Percentiles rank a stretch among this genome's conserved stretches.
Conservation (phyloP, 1,284 basidiomycete species). For the Trichosporon sp. region DNA sequence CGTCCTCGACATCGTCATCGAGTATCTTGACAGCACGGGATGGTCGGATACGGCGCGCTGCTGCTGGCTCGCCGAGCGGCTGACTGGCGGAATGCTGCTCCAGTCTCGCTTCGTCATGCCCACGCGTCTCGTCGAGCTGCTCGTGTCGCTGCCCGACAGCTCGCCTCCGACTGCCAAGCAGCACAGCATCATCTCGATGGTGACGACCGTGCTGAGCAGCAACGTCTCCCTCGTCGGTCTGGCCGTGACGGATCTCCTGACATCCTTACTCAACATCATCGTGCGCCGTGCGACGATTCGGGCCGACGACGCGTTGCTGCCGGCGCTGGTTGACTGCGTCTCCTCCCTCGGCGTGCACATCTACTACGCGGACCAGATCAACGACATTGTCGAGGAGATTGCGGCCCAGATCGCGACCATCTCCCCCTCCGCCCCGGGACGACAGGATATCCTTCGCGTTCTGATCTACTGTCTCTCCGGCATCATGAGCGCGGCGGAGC, state of each 20-base stretch:
- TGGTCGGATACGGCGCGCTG: constrained; percentile 78
- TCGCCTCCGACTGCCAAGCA: constrained; percentile 64
- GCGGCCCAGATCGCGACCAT: constrained; percentile 67
- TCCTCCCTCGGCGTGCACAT: constrained; percentile 78
- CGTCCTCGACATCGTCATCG: constrained; percentile 71
- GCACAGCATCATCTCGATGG: constrained; percentile 74
- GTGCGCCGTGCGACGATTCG: constrained; percentile 70
- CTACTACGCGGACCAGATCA: constrained; percentile 95
- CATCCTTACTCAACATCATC: constrained; percentile 72
- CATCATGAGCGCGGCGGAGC: constrained; percentile 45
- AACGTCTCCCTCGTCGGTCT: constrained; percentile 82
- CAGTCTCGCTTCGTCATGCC: constrained; percentile 91
- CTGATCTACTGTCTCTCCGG: constrained; percentile 49
- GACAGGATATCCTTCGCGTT: constrained; percentile 69
- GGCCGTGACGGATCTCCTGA: constrained; percentile 85
- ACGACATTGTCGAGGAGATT: constrained; percentile 85
- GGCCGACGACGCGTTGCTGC: constrained; percentile 69
- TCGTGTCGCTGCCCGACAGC: constrained; percentile 70
- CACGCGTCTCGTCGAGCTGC: constrained; percentile 77
- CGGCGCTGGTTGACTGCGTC: constrained; percentile 75
- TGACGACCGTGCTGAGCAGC: constrained; percentile 77
- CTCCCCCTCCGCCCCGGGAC: constrained; percentile 58
- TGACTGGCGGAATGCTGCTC: constrained; percentile 81
- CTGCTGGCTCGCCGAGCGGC: constrained; percentile 76
- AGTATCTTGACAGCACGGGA: constrained; percentile 65